Conservation (phyloP, 176 grass and related monocot species). For the Microstegium vimineum region DNA sequence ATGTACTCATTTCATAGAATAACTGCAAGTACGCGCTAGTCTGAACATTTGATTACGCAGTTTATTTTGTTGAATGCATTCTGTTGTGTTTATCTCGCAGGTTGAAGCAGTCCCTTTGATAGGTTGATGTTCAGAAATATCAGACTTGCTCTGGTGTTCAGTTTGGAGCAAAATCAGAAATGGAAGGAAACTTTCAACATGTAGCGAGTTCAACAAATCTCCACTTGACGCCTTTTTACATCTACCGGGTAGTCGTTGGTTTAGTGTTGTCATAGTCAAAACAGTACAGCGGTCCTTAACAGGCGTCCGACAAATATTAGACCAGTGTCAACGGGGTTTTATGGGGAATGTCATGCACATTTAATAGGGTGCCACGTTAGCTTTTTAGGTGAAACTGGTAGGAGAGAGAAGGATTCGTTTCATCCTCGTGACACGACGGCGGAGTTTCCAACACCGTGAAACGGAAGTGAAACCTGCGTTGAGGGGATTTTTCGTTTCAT, state of each 20-base stretch:
- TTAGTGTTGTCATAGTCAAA: neutral
- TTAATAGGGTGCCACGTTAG: too few relatives aligned
- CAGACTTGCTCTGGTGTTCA: neutral
- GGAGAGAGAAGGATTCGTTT: too few relatives aligned
- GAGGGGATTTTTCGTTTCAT: too few relatives aligned
- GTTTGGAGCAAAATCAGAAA: neutral
- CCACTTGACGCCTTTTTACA: neutral
- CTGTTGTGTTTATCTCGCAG: neutral
- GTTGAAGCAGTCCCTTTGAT: neutral
- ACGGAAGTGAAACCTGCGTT: too few relatives aligned
- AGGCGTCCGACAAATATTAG: neutral
- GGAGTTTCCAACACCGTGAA: too few relatives aligned
- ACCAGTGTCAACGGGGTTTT: too few relatives aligned
- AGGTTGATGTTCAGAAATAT: neutral
- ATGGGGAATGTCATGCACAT: too few relatives aligned
- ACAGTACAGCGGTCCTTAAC: too few relatives aligned
- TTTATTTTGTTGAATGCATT: neutral
- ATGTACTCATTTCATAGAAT: neutral
- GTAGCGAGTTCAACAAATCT: neutral
- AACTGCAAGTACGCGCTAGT: neutral
- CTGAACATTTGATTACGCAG: neutral
- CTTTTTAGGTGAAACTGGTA: too few relatives aligned
- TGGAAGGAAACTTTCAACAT: neutral
- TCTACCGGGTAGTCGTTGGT: neutral
- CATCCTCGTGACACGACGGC: too few relatives aligned